A percentile compares a stretch with the other conserved stretches of the same genome.
Evolutionary conservation across 2,329 filamentous ascomycete genomes (phyloP).

Genomic region (Anisogramma anomala): DNA sequence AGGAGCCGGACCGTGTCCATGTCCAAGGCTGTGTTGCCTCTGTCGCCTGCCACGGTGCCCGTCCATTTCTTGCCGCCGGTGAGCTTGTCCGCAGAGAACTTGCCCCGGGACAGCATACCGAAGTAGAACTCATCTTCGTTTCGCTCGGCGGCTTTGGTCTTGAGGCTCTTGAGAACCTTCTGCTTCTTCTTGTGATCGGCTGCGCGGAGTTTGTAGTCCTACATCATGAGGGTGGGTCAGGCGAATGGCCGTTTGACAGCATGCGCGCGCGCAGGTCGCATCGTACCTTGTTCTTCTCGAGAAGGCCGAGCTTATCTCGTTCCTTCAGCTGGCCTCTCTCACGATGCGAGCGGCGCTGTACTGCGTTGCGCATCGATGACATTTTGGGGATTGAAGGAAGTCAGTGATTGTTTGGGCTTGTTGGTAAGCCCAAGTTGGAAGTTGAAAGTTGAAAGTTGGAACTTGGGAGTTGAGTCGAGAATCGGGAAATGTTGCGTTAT

Average conservation of each 20-base stretch:
- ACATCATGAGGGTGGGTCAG: neutral
- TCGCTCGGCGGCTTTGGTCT: constrained; percentile 50
- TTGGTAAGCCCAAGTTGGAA: too few relatives aligned
- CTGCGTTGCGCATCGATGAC: constrained; percentile 51
- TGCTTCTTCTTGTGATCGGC: constrained; percentile 58
- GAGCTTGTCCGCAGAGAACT: constrained; percentile 38
- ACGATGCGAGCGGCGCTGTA: constrained; percentile 73
- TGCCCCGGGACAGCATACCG: constrained; percentile 53
- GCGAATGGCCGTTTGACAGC: neutral
- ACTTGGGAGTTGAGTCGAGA: too few relatives aligned
- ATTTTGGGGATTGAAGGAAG: constrained; percentile 25
- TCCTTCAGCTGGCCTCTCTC: constrained; percentile 82
- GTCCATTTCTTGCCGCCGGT: constrained; percentile 38
- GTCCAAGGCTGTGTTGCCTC: constrained; percentile 44
- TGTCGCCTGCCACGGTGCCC: constrained; percentile 45
- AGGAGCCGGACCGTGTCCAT: constrained; percentile 49
- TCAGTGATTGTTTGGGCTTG: too few relatives aligned
- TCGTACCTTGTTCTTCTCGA: constrained; percentile 84
- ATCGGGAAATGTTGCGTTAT: too few relatives aligned
- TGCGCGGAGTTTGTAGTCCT: constrained; percentile 55
- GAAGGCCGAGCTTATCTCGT: constrained; percentile 74
- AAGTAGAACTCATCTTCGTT: constrained; percentile 67
- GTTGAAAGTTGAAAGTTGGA: too few relatives aligned
- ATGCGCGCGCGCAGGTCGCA: neutral
- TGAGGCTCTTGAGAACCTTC: constrained; percentile 44